These are phyloP conservation scores for Penicillium macrosclerotiorum DNA, from an alignment of 495 filamentous ascomycete genomes.

Conservation along the genomic window DNA sequence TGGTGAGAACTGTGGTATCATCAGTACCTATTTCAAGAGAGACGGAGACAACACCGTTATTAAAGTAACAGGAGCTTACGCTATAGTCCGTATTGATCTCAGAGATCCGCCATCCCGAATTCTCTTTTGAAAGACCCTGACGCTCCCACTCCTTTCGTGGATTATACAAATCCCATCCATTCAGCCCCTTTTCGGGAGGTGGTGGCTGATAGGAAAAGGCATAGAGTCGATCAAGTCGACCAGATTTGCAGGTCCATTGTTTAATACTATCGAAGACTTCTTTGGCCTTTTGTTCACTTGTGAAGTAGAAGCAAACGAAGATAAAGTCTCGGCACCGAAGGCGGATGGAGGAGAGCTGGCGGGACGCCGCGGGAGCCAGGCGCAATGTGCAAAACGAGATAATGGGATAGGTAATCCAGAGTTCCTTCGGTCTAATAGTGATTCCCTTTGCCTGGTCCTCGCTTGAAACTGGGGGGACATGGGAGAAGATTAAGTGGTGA, in stretches of 20 bases:
- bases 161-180: slow-evolving; percentile 90
- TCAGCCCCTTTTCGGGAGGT: slow-evolving; percentile 67
- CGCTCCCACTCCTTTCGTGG: slow-evolving; percentile 74
- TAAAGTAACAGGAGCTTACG: no score
- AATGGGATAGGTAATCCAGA: slow-evolving; percentile 93
- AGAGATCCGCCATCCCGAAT: slow-evolving; percentile 84
- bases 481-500: slow-evolving; percentile 64
- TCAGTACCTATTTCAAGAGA: no score
- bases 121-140: slow-evolving; percentile 77
- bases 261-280: slow-evolving; percentile 91
- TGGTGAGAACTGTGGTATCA: slow-evolving; percentile 80
- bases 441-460: slow-evolving; percentile 33
- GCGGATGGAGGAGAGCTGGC: slow-evolving; percentile 77
- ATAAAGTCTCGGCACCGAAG: slow-evolving; percentile 89
- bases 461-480: slow-evolving; percentile 39
- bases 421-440: slow-evolving; percentile 59
- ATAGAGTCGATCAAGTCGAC: slow-evolving; percentile 84
- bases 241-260: slow-evolving; percentile 75
- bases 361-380: slow-evolving; percentile 66
- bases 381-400: slow-evolving; percentile 73
- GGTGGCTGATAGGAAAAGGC: slow-evolving; percentile 83
- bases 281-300: slow-evolving; percentile 66
- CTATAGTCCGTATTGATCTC: slow-evolving; percentile 82
- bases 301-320: slow-evolving; percentile 88
- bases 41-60: no score